A percentile compares a stretch with the other conserved stretches of the same genome.
phyloP scores from a whole-genome alignment of 2,329 filamentous ascomycete species.

The Coniochaeta sp. region DNA sequence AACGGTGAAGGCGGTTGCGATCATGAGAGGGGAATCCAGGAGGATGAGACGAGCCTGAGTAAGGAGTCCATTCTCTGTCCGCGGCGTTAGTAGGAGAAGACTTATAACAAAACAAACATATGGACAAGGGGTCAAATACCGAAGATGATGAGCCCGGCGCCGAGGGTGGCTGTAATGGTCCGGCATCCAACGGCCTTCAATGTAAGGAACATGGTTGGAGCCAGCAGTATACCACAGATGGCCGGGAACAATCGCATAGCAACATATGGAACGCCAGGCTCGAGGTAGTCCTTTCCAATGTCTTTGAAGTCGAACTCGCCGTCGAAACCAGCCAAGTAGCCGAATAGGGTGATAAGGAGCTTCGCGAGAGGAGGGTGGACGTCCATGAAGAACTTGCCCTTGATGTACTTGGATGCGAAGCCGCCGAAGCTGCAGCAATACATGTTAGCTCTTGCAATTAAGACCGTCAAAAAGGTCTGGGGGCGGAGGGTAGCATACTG shows the following conservation, averaged over 20 bases:
- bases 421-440: slow-evolving; percentile 70
- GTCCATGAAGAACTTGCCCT: slow-evolving; percentile 99
- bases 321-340: slow-evolving; percentile 90
- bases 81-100: slow-evolving; percentile 16
- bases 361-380: slow-evolving; percentile 98
- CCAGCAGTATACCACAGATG: slow-evolving; percentile 77
- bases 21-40: slow-evolving; percentile 88
- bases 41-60: slow-evolving; percentile 94
- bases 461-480: slow-evolving; percentile 1
- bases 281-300: slow-evolving; percentile 97
- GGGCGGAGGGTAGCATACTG: slow-evolving; percentile 62
- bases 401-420: slow-evolving; percentile 98
- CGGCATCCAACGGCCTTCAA: slow-evolving; percentile 86
- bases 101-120: neutral
- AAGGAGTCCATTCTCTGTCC: slow-evolving; percentile 81
- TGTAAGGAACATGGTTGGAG: slow-evolving; percentile 90
- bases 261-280: slow-evolving; percentile 91
- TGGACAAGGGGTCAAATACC: slow-evolving; percentile 46
- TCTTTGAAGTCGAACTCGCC: slow-evolving; percentile 98
- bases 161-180: slow-evolving; percentile 75
- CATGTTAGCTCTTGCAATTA: slow-evolving; percentile 11
- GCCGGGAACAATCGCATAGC: slow-evolving; percentile 94
- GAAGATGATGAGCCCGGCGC: slow-evolving; percentile 82
- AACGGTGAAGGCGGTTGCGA: slow-evolving; percentile 86
- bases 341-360: slow-evolving; percentile 89